phyloP scores from a whole-genome alignment of 768 basidiomycete genomes.

The Hypholoma fasciculare region DNA sequence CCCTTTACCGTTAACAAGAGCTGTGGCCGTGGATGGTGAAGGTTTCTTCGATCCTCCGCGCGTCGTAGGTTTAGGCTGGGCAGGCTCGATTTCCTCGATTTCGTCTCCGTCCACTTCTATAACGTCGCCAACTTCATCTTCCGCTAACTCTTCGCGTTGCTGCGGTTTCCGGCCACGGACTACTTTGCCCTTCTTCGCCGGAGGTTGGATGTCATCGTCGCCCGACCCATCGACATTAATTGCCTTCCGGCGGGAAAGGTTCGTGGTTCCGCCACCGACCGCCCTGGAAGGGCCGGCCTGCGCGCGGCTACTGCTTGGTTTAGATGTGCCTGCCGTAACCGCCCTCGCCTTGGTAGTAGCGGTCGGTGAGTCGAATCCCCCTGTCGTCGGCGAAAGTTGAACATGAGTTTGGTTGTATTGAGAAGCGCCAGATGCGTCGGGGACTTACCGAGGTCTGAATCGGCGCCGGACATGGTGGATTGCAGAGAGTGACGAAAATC shows the following conservation, averaged over 20 bases:
- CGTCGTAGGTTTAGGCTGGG: slow-evolving; percentile 10
- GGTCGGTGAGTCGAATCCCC: slow-evolving; percentile 7
- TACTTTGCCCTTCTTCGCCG: slow-evolving; percentile 4
- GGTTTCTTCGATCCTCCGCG: slow-evolving; percentile 11
- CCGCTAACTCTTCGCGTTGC: not conserved
- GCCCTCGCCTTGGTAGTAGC: slow-evolving; percentile 5
- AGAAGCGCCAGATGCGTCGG: not conserved
- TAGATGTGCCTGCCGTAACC: not conserved
- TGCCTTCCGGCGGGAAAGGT: slow-evolving; percentile 1
- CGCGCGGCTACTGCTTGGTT: slow-evolving; percentile 11
- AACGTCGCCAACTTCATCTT: not conserved
- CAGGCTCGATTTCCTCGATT: slow-evolving; percentile 7
- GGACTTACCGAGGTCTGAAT: slow-evolving; percentile 19
- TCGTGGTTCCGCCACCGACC: not conserved
- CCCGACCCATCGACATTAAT: slow-evolving; percentile 6
- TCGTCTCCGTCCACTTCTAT: slow-evolving; percentile 10
- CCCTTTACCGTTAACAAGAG: not conserved
- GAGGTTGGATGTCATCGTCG: not conserved
- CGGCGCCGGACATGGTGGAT: slow-evolving; percentile 14
- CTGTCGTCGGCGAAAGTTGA: not conserved
- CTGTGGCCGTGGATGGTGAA: not conserved
- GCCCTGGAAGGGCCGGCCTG: slow-evolving; percentile 18
- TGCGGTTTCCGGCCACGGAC: slow-evolving; percentile 1
- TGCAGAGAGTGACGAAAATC: slow-evolving; percentile 15
- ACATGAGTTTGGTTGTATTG: not conserved